Evolutionary conservation across 176 grass and related monocot species (phyloP).

Genomic region (Carex cristatella): DNA sequence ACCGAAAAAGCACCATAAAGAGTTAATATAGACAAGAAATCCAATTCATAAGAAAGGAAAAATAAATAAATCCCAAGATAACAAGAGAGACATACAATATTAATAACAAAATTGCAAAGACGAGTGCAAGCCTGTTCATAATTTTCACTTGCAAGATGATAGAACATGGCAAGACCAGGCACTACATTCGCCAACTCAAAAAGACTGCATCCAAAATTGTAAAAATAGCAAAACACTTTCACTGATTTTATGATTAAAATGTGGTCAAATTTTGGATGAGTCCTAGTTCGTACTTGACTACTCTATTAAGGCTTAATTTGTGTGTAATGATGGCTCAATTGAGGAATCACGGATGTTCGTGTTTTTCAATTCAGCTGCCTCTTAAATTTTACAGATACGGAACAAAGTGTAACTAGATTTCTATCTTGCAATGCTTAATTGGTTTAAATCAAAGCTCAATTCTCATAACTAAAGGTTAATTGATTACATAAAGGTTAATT

Average conservation of each 20-base stretch:
- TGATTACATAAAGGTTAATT: not conserved
- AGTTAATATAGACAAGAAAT: not conserved
- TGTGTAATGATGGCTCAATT: not conserved
- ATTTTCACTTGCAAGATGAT: conserved; percentile 76
- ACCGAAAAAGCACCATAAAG: conserved; percentile 9
- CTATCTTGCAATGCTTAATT: not conserved
- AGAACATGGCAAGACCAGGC: conserved; percentile 82
- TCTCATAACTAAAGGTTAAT: not conserved
- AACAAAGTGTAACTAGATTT: not conserved
- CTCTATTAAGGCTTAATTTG: not conserved
- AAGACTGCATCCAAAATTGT: conserved; percentile 57
- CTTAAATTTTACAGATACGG: not conserved
- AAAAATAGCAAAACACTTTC: not conserved
- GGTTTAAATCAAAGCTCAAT: not conserved
- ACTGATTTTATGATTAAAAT: conserved; percentile 2
- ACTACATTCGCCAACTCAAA: conserved; percentile 93
- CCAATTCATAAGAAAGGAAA: not conserved
- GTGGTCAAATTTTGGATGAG: not conserved
- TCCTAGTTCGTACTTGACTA: not conserved
- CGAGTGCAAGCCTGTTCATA: conserved; percentile 96
- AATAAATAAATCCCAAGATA: not conserved
- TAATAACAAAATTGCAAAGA: conserved; percentile 83
- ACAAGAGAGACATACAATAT: conserved; percentile 54
- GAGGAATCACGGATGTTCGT: not conserved
- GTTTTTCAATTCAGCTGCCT: not conserved